Percentiles rank a stretch among this genome's conserved stretches.
Evolutionary conservation across 2,329 filamentous ascomycete species (phyloP).

Genomic region (Trichophyton schoenleinii): DNA sequence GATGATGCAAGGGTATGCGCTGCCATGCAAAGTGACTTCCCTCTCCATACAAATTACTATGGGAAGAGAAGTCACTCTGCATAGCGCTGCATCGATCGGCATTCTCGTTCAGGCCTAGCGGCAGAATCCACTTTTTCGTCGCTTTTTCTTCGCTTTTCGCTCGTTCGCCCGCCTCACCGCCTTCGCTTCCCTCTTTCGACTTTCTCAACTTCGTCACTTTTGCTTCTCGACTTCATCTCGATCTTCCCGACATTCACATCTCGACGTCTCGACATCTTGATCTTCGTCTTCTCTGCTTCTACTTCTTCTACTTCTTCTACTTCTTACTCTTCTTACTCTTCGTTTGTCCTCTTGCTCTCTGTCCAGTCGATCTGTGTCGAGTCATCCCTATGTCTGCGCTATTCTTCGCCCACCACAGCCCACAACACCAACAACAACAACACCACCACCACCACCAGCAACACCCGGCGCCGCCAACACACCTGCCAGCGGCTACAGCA

Average conservation of each 20-base stretch:
- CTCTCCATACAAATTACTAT: neutral
- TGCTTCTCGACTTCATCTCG: neutral
- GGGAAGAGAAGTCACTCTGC: neutral
- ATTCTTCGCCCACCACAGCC: conserved; percentile 21
- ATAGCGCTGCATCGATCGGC: neutral
- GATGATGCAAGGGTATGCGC: conserved; percentile 5
- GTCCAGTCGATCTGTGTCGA: neutral
- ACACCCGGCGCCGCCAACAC: conserved; percentile 37
- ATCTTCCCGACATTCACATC: neutral
- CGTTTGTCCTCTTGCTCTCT: neutral
- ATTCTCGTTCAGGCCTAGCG: neutral
- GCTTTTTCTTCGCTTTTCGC: conserved; percentile 15
- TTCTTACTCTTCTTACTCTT: conserved; percentile 10
- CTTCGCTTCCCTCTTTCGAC: conserved; percentile 15
- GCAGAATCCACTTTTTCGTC: conserved; percentile 5
- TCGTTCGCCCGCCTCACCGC: conserved; percentile 15
- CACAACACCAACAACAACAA: conserved; percentile 39
- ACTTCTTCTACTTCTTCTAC: conserved; percentile 15
- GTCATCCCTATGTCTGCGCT: conserved; percentile 5
- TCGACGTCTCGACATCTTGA: neutral
- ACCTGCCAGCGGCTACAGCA: neutral
- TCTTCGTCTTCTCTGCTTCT: conserved; percentile 9
- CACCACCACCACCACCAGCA: conserved; percentile 25
- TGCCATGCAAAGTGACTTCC: neutral
- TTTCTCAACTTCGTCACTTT: conserved; percentile 7